phyloP scores from a whole-genome alignment of 2,329 filamentous ascomycete species.

The Aureobasidium leucospermi region DNA sequence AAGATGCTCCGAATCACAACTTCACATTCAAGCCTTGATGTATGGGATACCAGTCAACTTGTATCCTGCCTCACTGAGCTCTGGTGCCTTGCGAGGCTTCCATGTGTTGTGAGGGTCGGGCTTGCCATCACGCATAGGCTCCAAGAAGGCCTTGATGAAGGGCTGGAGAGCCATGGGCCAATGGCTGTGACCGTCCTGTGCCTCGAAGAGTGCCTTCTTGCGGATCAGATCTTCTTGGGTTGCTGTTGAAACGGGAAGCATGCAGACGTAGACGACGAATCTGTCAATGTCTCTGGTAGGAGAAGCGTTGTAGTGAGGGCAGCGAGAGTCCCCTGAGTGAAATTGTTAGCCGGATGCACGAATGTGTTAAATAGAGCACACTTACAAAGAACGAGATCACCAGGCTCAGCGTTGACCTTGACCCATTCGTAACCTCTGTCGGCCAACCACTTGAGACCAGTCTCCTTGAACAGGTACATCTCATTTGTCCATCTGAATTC shows the following conservation, averaged over 20 bases:
- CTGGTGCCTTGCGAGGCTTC: slow-evolving; percentile 31
- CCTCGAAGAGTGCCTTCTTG: slow-evolving; percentile 14
- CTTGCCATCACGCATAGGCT: slow-evolving; percentile 21
- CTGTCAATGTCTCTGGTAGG: slow-evolving; percentile 20
- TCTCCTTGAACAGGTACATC: slow-evolving; percentile 25
- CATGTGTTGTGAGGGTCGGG: slow-evolving; percentile 27
- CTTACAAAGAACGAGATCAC: slow-evolving; percentile 17
- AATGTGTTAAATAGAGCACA: not conserved
- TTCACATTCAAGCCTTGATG: slow-evolving; percentile 1
- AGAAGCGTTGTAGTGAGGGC: slow-evolving; percentile 25
- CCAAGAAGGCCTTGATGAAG: slow-evolving; percentile 8
- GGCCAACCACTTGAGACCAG: slow-evolving; percentile 22
- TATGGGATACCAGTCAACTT: slow-evolving; percentile 39
- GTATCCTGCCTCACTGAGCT: slow-evolving; percentile 33
- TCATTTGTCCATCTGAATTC: slow-evolving; percentile 18
- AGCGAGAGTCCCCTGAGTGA: slow-evolving; percentile 20
- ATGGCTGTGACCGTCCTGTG: slow-evolving; percentile 5
- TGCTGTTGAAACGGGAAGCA: slow-evolving; percentile 12
- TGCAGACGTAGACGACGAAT: slow-evolving; percentile 26
- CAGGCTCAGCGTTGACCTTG: slow-evolving; percentile 17
- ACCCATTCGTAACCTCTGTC: slow-evolving; percentile 18
- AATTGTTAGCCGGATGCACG: not conserved
- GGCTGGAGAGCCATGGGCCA: slow-evolving; percentile 15
- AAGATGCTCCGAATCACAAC: not conserved
- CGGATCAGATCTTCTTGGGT: slow-evolving; percentile 10